These are phyloP conservation scores for Trametes coccinea DNA, from an alignment of 768 basidiomycete genomes.

Conservation along the genomic window DNA sequence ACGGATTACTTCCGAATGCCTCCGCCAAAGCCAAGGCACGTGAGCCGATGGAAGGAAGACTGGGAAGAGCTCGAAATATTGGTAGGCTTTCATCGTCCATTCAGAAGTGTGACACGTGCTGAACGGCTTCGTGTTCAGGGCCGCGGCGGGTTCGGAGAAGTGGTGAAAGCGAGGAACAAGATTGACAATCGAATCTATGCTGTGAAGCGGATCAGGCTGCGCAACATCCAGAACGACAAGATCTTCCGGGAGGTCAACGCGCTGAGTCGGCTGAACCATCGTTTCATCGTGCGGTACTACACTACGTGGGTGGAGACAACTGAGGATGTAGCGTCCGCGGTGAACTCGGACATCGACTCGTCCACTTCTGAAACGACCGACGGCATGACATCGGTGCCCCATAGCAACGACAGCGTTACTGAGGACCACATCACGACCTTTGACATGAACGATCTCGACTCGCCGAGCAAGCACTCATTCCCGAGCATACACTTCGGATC, in stretches of 20 bases:
- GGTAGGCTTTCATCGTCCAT: slow-evolving; percentile 37
- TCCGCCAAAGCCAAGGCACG: slow-evolving; percentile 43
- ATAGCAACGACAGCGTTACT: slow-evolving; percentile 32
- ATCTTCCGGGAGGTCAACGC: slow-evolving; percentile 92
- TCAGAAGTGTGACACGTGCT: not conserved
- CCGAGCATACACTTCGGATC: slow-evolving; percentile 82
- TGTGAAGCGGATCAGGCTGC: slow-evolving; percentile 88
- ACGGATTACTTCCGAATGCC: slow-evolving; percentile 59
- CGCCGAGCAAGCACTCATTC: slow-evolving; percentile 63
- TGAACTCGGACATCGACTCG: slow-evolving; percentile 36
- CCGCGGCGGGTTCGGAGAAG: slow-evolving; percentile 89
- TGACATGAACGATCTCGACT: slow-evolving; percentile 62
- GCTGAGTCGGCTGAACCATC: slow-evolving; percentile 83
- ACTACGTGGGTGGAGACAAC: slow-evolving; percentile 86
- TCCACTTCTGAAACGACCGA: slow-evolving; percentile 41
- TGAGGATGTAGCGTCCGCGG: slow-evolving; percentile 49
- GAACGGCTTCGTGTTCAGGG: slow-evolving; percentile 48
- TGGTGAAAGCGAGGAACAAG: slow-evolving; percentile 90
- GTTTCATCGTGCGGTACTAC: slow-evolving; percentile 89
- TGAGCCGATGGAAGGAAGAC: slow-evolving; percentile 88
- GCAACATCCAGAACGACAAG: slow-evolving; percentile 78
- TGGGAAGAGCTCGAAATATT: slow-evolving; percentile 91
- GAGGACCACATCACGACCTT: slow-evolving; percentile 57
- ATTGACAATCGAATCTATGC: slow-evolving; percentile 86
- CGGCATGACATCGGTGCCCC: slow-evolving; percentile 58